A percentile compares a stretch with the other conserved stretches of the same genome.
Conservation (phyloP, 345 rosid species). For the Hirschfeldia incana region DNA sequence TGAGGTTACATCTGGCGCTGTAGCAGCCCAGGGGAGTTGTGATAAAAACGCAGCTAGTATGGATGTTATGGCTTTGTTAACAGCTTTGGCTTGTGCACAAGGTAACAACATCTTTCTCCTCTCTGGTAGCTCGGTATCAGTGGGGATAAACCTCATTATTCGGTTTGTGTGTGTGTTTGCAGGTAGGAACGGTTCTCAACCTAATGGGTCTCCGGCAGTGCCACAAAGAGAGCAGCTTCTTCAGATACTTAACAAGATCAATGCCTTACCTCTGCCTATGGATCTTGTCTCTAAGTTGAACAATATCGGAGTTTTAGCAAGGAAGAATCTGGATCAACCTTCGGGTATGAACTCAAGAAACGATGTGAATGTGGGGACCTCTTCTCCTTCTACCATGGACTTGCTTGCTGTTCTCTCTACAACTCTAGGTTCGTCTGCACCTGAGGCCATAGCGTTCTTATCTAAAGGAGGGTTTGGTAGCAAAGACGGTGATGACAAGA, state of each 20-base stretch:
- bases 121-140: background rate
- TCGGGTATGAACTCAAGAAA: conserved; percentile 36
- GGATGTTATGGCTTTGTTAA: conserved; percentile 65
- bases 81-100: conserved; percentile 67
- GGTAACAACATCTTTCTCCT: conserved; percentile 42
- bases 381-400: conserved; percentile 66
- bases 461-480: conserved; percentile 63
- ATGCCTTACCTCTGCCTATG: conserved; percentile 68
- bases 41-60: conserved; percentile 45
- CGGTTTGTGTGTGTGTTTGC: background rate
- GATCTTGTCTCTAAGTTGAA: conserved; percentile 68
- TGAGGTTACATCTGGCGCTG: conserved; percentile 51
- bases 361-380: conserved; percentile 44
- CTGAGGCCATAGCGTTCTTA: conserved; percentile 52
- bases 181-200: conserved; percentile 57
- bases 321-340: conserved; percentile 48
- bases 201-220: conserved; percentile 37
- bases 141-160: conserved; percentile 6
- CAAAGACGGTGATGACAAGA: conserved; percentile 51
- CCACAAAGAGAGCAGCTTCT: conserved; percentile 69
- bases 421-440: conserved; percentile 59
- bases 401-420: conserved; percentile 73
- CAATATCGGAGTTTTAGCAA: conserved; percentile 45
- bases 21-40: conserved; percentile 46
- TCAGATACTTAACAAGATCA: conserved; percentile 77